Evolutionary conservation across 495 filamentous ascomycete genomes (phyloP).

Genomic region (Cudoniella acicularis): DNA sequence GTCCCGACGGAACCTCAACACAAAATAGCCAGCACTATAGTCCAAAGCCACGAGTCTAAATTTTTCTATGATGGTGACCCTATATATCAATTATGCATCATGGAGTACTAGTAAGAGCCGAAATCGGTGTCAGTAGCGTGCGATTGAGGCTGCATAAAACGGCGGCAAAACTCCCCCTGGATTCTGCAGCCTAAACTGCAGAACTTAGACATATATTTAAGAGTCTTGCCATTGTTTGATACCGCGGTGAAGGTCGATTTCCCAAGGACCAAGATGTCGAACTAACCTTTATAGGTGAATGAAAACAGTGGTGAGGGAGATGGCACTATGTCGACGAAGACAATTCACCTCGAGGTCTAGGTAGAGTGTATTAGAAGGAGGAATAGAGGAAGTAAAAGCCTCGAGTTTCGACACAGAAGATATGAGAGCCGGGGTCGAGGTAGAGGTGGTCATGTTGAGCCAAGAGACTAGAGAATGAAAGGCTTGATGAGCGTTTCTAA

Average conservation of each 20-base stretch:
- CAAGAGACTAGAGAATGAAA: neutral
- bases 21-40: no score
- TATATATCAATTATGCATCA: no score
- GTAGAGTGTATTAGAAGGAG: slow-evolving; percentile 6
- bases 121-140: no score
- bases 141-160: no score
- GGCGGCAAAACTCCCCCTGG: no score
- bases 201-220: neutral
- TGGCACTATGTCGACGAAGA: neutral
- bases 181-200: no score
- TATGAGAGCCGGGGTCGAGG: neutral
- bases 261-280: neutral
- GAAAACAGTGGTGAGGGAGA: neutral
- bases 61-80: no score
- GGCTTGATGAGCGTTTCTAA: neutral
- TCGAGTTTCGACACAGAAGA: slow-evolving; percentile 2
- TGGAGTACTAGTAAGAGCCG: no score
- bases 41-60: no score
- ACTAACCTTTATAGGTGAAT: neutral
- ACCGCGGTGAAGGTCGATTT: neutral
- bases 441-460: slow-evolving; percentile 2
- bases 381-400: slow-evolving; percentile 3
- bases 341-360: neutral
- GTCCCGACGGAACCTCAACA: no score
- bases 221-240: neutral